These are phyloP conservation scores for Quambalaria eucalypti DNA, from an alignment of 1,284 basidiomycete species.

Conservation along the genomic window DNA sequence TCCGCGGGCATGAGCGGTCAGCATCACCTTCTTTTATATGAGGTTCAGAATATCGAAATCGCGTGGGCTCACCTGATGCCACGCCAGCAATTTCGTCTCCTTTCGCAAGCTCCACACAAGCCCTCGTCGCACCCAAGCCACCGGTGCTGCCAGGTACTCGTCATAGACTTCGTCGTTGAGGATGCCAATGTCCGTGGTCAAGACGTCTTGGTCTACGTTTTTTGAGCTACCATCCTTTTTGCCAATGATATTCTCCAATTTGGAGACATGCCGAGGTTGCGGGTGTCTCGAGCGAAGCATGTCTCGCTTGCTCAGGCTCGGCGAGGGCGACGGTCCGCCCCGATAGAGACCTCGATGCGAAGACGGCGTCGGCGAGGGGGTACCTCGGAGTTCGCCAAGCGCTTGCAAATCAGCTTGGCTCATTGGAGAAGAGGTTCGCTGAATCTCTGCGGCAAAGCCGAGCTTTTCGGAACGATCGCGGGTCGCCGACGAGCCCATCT, in stretches of 20 bases:
- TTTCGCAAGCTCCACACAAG: conserved; percentile 17
- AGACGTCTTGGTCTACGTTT: conserved; percentile 9
- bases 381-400: neutral
- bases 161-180: conserved; percentile 29
- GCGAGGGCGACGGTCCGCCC: neutral
- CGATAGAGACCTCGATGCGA: neutral
- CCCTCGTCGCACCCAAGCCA: conserved; percentile 18
- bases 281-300: neutral
- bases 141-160: conserved; percentile 19
- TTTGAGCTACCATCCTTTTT: too few relatives aligned
- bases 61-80: conserved; percentile 13
- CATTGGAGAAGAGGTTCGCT: neutral
- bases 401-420: too few relatives aligned
- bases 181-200: conserved; percentile 28
- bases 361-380: neutral
- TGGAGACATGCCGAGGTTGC: neutral
- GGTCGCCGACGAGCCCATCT: too few relatives aligned
- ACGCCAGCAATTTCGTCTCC: conserved; percentile 21
- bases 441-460: too few relatives aligned
- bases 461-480: too few relatives aligned
- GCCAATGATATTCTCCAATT: neutral
- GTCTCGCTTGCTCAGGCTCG: neutral
- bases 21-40: neutral
- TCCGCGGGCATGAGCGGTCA: neutral
- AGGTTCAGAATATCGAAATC: neutral